Base-by-base conservation (phyloP, 1,284 basidiomycete genomes). In the Moniliella sp. region DNA sequence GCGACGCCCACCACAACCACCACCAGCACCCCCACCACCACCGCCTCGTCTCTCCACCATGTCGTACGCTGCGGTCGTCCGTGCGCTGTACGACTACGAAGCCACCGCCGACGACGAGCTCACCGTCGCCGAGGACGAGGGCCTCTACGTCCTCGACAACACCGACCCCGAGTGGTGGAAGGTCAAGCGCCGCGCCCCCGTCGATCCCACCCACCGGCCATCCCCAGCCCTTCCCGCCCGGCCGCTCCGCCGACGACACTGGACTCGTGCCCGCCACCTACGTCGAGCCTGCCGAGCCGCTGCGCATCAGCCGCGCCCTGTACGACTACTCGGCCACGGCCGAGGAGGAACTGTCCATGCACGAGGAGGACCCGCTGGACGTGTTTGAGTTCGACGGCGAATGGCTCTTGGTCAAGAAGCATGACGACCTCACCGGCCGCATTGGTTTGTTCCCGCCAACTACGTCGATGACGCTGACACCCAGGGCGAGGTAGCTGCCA, bases 241-340 rank as follows among this genome's bases (percentile, higher is more conserved):
- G 18, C n/a, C 14, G 12, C 23, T 25, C 18, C 9, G 31, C 25
- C 13, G 31, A 19, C 7, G 10, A 16, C 3, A 41, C 46, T 9
- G 56, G 56, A 18, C 46, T 59, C 15, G 50, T 59, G 25, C 56
- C 56, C 1, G 52, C 51, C 30, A 59, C 57, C 40, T 59, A 59
- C 31, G 48, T 59, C 25, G 52, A 59, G 21, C 43, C 45, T 32
- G 42, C 47, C 9, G 50, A 51, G 33, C 56, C 54, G 27, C 28
- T 56, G 15, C 41, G 52, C 13, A 19, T 45, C 23, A 57, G 53
- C 33, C 42, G 45, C 17, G 56, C 55, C 0, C 35, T 48, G 17
- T 59, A 59, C 36, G 54, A 54, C 29, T 59, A 59, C 32, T 36
- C 42, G 25, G 47, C 53, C 4, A 48, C 53, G 39, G 50, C 43